These are phyloP conservation scores for Clonostachys rosea DNA, from an alignment of 2,329 filamentous ascomycete species.

Conservation along the genomic window DNA sequence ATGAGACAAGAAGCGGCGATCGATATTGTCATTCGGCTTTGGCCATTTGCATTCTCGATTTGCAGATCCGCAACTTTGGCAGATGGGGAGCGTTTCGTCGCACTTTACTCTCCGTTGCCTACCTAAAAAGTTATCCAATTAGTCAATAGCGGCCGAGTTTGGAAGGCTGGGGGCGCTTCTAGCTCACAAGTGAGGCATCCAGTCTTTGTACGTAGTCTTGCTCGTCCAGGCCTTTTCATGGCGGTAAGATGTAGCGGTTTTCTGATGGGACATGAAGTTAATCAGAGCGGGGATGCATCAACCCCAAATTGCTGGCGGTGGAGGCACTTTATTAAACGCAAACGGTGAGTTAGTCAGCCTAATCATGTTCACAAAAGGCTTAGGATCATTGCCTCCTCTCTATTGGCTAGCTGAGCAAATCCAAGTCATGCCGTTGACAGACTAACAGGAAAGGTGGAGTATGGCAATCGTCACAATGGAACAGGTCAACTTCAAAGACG, in stretches of 20 bases:
- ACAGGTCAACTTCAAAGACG: too few species aligned
- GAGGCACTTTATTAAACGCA: too few species aligned
- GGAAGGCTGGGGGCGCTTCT: not conserved
- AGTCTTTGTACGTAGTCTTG: slow-evolving; percentile 6
- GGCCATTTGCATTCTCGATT: not conserved
- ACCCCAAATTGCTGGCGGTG: too few species aligned
- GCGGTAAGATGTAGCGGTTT: not conserved
- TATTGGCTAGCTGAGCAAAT: not conserved
- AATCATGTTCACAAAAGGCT: not conserved
- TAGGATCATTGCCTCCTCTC: not conserved
- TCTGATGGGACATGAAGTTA: too few species aligned
- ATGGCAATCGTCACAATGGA: too few species aligned
- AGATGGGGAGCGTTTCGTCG: not conserved
- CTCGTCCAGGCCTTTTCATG: not conserved
- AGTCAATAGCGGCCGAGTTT: not conserved
- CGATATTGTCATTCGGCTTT: not conserved
- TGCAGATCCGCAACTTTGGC: not conserved
- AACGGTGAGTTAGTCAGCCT: too few species aligned
- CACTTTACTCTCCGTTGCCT: not conserved
- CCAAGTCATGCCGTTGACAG: too few species aligned
- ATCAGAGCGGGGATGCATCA: too few species aligned
- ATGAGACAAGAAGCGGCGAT: not conserved
- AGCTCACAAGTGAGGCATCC: slow-evolving; percentile 3
- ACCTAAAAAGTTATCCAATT: not conserved
- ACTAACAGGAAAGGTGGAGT: too few species aligned